Percentiles rank a stretch among this genome's conserved stretches.
Conservation (phyloP, 176 grass and related monocot genomes). For the Triticum dicoccoides region DNA sequence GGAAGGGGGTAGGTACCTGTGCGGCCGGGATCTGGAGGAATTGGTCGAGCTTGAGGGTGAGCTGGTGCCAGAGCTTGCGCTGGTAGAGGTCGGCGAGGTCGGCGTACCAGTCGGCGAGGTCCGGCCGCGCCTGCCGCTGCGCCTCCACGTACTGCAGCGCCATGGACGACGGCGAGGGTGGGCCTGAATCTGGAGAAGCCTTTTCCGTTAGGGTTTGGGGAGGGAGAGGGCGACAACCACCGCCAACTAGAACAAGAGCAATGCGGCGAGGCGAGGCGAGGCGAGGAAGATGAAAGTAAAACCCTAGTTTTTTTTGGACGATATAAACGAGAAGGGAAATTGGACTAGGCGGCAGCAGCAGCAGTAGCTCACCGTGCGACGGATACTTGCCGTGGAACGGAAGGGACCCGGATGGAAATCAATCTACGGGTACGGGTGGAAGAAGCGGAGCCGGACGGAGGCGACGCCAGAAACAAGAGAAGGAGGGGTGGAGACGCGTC, state of each 20-base stretch:
- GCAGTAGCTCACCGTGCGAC: background rate
- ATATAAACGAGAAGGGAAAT: background rate
- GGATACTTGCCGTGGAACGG: slow-evolving; percentile 36
- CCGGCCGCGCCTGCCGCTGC: slow-evolving; percentile 63
- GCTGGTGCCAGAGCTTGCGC: slow-evolving; percentile 86
- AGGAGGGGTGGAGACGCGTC: background rate
- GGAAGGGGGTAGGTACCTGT: slow-evolving; percentile 44
- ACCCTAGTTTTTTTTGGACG: slow-evolving; percentile 27
- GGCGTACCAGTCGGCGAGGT: slow-evolving; percentile 82
- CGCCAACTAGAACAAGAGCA: background rate
- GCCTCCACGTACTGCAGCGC: slow-evolving; percentile 84
- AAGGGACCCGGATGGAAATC: slow-evolving; percentile 37
- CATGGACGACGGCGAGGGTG: slow-evolving; percentile 32
- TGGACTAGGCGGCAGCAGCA: background rate
- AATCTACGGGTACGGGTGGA: slow-evolving; percentile 12
- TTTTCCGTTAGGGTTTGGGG: slow-evolving; percentile 15
- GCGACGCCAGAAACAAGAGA: background rate
- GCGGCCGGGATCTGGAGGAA: slow-evolving; percentile 75
- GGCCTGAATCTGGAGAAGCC: slow-evolving; percentile 8
- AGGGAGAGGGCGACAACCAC: background rate
- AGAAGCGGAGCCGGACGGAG: background rate
- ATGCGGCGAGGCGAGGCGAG: slow-evolving; percentile 9
- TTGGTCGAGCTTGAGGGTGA: slow-evolving; percentile 91
- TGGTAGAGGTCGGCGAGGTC: slow-evolving; percentile 78
- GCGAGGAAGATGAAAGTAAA: slow-evolving; percentile 14